A percentile compares a stretch with the other conserved stretches of the same genome.
Evolutionary conservation across 2,329 filamentous ascomycete genomes (phyloP).

Genomic region (Talaromyces piceae): DNA sequence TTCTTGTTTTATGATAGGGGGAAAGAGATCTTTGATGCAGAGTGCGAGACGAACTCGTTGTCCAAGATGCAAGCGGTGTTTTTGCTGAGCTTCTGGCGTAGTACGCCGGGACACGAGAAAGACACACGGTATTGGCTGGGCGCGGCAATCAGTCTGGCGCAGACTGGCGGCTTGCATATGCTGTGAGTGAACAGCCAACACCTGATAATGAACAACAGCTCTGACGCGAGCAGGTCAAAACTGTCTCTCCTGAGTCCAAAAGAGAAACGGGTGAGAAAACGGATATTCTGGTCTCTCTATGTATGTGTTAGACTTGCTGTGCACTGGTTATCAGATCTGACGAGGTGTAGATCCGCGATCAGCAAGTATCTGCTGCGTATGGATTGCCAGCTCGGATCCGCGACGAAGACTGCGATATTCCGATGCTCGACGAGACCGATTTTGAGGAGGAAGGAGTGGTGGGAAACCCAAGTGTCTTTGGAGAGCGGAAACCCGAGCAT

Average conservation of each 20-base stretch:
- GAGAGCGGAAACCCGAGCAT: slow-evolving; percentile 27
- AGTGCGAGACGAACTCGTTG: slow-evolving; percentile 46
- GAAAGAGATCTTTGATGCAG: slow-evolving; percentile 47
- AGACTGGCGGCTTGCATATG: slow-evolving; percentile 38
- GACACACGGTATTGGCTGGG: slow-evolving; percentile 47
- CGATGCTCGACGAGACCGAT: slow-evolving; percentile 30
- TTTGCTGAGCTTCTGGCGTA: slow-evolving; percentile 50
- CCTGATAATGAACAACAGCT: no score
- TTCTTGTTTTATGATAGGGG: slow-evolving; percentile 45
- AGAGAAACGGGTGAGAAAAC: slow-evolving; percentile 36
- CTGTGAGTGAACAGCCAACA: slow-evolving; percentile 24
- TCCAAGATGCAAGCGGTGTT: slow-evolving; percentile 47
- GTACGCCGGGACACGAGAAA: slow-evolving; percentile 42
- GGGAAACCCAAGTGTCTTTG: slow-evolving; percentile 20
- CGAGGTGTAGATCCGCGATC: slow-evolving; percentile 35
- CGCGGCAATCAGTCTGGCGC: slow-evolving; percentile 45
- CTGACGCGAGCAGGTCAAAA: slow-evolving; percentile 21
- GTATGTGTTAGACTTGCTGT: slow-evolving; percentile 14
- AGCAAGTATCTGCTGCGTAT: slow-evolving; percentile 39
- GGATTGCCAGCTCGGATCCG: slow-evolving; percentile 43
- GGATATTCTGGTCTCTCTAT: slow-evolving; percentile 51
- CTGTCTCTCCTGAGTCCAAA: slow-evolving; percentile 22
- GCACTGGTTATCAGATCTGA: neutral
- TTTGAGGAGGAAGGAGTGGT: slow-evolving; percentile 27
- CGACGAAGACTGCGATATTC: slow-evolving; percentile 44